Base-by-base conservation (phyloP, 139 green algal genomes). In the Coelastrella sp. region DNA sequence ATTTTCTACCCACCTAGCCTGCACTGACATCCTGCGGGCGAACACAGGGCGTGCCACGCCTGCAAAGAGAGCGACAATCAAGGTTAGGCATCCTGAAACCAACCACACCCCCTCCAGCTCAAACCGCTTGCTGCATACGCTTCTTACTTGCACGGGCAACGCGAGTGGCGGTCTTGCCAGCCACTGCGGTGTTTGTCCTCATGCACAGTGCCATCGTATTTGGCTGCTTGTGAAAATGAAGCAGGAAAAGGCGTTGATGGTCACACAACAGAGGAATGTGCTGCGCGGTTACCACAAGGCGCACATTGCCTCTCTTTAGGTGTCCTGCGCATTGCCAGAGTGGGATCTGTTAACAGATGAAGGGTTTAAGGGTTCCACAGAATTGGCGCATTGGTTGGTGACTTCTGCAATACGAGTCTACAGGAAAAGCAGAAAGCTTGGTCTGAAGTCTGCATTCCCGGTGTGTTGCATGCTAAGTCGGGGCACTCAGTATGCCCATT, bases 1-100 rank as follows among this genome's bases (percentile, higher is more conserved):
- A n/a, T n/a, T n/a, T 34, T 30, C 13, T 2, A 5, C 80, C 68
- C 50, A 86, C 80, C 80, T 86, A 59, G 80, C 80, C 45, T 79
- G 80, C 80, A 86, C 80, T 40, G 48, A 41, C 45, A 86, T 69
- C 37, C 37, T 45, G 66, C 64, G 80, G 27, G 64, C 64, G 67
- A 72, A 41, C 38, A 86, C 80, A 48, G 80, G 50, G 67, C 80
- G 51, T 57, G 64, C 45, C 66, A 86, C 64, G 34, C 17, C 64
- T 74, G 64, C 64, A 17, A 74, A 23, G 21, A 40, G 25, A 4
- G 30, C 27, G 40, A 69, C 62, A 69, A 69, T 40, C 62, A 40
- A 40, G 40, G 62, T 69, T 27, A 69, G 62, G 15, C 62, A 69
- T 21, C 53, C 27, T 32, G 19, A 32, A 6, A 32, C 1, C 21